phyloP scores from a whole-genome alignment of 768 basidiomycete species.

The Hydnum rufescens region DNA sequence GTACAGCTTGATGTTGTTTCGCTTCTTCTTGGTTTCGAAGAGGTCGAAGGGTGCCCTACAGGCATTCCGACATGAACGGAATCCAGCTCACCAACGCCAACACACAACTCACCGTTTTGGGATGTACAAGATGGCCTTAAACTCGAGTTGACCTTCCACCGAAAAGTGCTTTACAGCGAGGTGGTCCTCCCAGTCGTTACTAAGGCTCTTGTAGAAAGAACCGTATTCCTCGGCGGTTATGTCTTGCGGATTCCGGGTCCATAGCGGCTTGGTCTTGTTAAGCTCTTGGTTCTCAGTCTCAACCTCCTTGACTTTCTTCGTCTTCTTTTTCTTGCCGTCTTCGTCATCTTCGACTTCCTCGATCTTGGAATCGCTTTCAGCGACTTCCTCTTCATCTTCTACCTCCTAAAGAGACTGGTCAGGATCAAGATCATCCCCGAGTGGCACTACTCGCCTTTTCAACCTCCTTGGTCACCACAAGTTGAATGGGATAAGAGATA shows the following conservation, averaged over 20 bases:
- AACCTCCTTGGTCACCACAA: slow-evolving; percentile 96
- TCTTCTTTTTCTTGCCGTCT: slow-evolving; percentile 80
- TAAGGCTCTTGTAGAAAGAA: slow-evolving; percentile 97
- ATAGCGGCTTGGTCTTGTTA: slow-evolving; percentile 99
- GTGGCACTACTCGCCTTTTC: slow-evolving; percentile 63
- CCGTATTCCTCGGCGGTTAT: slow-evolving; percentile 86
- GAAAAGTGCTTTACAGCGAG: slow-evolving; percentile 99
- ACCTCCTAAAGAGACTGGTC: slow-evolving; percentile 39
- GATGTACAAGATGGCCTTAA: slow-evolving; percentile 96
- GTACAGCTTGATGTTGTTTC: slow-evolving; percentile 99
- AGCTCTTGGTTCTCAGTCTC: slow-evolving; percentile 87
- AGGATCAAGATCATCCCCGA: neutral
- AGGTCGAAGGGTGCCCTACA: slow-evolving; percentile 90
- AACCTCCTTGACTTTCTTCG: slow-evolving; percentile 82
- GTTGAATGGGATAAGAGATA: slow-evolving; percentile 98
- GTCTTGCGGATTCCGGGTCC: slow-evolving; percentile 94
- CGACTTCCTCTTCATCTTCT: slow-evolving; percentile 58
- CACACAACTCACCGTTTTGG: slow-evolving; percentile 61
- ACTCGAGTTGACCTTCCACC: slow-evolving; percentile 98
- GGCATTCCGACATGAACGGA: slow-evolving; percentile 1
- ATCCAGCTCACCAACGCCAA: neutral
- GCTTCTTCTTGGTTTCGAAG: slow-evolving; percentile 99
- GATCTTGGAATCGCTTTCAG: slow-evolving; percentile 48
- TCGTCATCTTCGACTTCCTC: slow-evolving; percentile 63
- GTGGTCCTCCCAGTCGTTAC: slow-evolving; percentile 99